phyloP scores from a whole-genome alignment of 2,329 filamentous ascomycete genomes.

The Nemania abortiva region DNA sequence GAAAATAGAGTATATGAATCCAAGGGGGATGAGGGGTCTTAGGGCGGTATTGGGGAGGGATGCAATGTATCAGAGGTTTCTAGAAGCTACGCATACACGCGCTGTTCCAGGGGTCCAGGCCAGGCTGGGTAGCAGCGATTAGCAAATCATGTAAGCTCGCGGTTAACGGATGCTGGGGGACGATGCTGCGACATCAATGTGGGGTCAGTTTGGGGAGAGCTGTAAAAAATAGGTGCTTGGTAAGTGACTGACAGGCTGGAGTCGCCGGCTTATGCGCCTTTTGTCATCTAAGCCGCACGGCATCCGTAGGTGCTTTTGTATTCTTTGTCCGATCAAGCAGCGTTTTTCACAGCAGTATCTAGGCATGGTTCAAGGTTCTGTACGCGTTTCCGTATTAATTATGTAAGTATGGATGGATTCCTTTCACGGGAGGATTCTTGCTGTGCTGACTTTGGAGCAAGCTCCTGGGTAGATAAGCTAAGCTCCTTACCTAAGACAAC shows the following conservation, averaged over 20 bases:
- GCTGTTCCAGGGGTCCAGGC: not conserved
- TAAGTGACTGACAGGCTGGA: not conserved
- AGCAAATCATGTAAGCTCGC: not conserved
- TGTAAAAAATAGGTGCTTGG: conserved; percentile 1
- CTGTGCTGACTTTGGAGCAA: too few relatives aligned
- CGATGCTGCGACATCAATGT: conserved; percentile 7
- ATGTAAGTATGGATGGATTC: too few relatives aligned
- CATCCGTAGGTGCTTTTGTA: not conserved
- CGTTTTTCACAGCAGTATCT: not conserved
- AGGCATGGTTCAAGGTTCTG: not conserved
- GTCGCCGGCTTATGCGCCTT: not conserved
- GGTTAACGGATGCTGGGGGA: conserved; percentile 9
- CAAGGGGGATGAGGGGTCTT: not conserved
- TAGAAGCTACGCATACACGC: not conserved
- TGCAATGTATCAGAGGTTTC: conserved; percentile 15
- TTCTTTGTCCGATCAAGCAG: not conserved
- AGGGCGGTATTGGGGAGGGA: not conserved
- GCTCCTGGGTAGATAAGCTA: too few relatives aligned
- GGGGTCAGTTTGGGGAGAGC: not conserved
- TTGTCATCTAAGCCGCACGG: not conserved
- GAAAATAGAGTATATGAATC: not conserved
- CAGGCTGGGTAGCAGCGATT: not conserved
- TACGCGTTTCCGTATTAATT: too few relatives aligned
- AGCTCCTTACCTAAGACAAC: too few relatives aligned
- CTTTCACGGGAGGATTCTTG: too few relatives aligned